Evolutionary conservation across 2,329 filamentous ascomycete species (phyloP).

Genomic region (Colletotrichum sp.): DNA sequence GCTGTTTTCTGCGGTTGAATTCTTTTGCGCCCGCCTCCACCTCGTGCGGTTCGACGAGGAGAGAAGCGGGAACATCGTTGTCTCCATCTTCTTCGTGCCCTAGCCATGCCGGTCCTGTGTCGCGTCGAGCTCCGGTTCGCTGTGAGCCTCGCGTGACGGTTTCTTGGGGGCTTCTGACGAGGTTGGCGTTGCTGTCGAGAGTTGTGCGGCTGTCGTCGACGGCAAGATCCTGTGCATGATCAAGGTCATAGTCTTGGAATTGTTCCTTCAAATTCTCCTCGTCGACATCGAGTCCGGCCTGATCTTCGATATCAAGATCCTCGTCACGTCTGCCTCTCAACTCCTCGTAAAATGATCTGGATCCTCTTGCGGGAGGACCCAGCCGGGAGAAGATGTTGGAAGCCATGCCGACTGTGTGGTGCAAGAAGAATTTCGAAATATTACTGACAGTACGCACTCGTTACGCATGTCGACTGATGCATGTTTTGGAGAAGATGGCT

Average conservation of each 20-base stretch:
- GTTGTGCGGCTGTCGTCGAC: slow-evolving; percentile 53
- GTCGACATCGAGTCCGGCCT: slow-evolving; percentile 50
- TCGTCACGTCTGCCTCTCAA: slow-evolving; percentile 44
- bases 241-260: slow-evolving; percentile 56
- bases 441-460: background rate
- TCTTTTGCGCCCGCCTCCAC: background rate
- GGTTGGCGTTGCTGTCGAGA: slow-evolving; percentile 38
- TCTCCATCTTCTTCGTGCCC: slow-evolving; percentile 54
- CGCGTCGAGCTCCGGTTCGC: slow-evolving; percentile 4
- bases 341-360: slow-evolving; percentile 55
- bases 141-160: background rate
- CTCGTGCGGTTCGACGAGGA: slow-evolving; percentile 61
- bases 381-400: slow-evolving; percentile 54
- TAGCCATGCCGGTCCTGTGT: slow-evolving; percentile 31
- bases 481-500: background rate
- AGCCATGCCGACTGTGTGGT: slow-evolving; percentile 41
- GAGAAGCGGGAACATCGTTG: slow-evolving; percentile 68
- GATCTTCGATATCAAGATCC: slow-evolving; percentile 45
- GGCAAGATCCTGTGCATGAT: slow-evolving; percentile 44
- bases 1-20: background rate
- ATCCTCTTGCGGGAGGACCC: slow-evolving; percentile 36
- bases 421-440: background rate
- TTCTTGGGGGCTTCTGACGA: slow-evolving; percentile 11
- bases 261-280: slow-evolving; percentile 59
- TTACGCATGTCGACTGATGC: background rate